Evolutionary conservation across 106 monocot genomes (phyloP), one percentile per base, ranked within the genome.

Genomic region (Dioscorea alata): DNA sequence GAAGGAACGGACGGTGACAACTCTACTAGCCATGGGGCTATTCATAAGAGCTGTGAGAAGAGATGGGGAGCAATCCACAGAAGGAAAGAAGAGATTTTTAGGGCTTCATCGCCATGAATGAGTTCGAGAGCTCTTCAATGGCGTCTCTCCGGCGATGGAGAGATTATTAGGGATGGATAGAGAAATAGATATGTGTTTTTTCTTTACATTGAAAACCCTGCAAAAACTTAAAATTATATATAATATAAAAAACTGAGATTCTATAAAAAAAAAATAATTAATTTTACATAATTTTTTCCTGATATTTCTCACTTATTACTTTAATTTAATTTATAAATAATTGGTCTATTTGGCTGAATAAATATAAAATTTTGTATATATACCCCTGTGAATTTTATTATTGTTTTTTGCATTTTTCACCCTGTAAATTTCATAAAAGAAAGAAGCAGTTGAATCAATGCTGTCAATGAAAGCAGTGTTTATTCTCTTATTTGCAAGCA

Each of bases 11-110:
- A 13, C 68, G 60, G 25, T 70, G 60, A 76, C 63, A 4, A 74
- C 71, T 61, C 69, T 68, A 21, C 57, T 59, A 50, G 84, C 79
- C 84, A 89, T 75, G 42, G 69, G 72, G 18, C 65, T 42, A 53
- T 61, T 73, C 79, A 75, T 78, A 16, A 33, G 50, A 28, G 33
- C 15, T 17, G 33, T 42, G 19, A 49, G 31, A 50, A 32, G 18
- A 48, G 60, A 48, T 68, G 61, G 75, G 18, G 13, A 42, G 42
- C 42, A 54, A 54, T 18, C 7, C 13, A 54, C 54, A 16, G 15
- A 19, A 13, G 3, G 4, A 54, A 13, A 18, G 54, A 14, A 16
- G 19, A 1, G 14, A 51, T 2, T 42, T 42, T 42, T 42, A 19
- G 54, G 9, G 19, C 54, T 54, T 5, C 54, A 54, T 18, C 15